phyloP scores from a whole-genome alignment of 805 yeast genomes.

The Yueomyces sp. region DNA sequence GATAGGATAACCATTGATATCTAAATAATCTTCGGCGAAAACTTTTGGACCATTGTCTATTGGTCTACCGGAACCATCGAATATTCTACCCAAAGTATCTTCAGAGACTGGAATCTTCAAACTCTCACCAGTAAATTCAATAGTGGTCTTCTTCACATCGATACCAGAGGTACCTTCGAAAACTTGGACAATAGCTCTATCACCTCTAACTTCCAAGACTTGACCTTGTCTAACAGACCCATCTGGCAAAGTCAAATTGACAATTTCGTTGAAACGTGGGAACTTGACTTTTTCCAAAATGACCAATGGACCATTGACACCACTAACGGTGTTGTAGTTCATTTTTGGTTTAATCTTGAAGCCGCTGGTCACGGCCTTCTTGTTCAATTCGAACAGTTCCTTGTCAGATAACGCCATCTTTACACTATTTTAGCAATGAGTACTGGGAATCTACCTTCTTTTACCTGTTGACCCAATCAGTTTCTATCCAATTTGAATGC shows the following conservation, averaged over 20 bases:
- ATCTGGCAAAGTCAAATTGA: slow-evolving; percentile 90
- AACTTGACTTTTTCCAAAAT: slow-evolving; percentile 75
- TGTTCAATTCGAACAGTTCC: slow-evolving; percentile 57
- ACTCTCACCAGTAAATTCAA: slow-evolving; percentile 93
- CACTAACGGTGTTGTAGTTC: slow-evolving; percentile 92
- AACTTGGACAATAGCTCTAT: slow-evolving; percentile 95
- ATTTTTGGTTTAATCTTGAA: slow-evolving; percentile 84
- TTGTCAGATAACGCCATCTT: slow-evolving; percentile 25
- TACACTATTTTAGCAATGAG: neutral
- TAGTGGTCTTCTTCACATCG: slow-evolving; percentile 94
- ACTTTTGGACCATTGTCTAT: slow-evolving; percentile 97
- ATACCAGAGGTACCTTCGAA: slow-evolving; percentile 98
- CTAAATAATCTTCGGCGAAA: slow-evolving; percentile 95
- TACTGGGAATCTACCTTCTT: neutral
- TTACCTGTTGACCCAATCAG: no score
- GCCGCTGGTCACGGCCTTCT: slow-evolving; percentile 83
- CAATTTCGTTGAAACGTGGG: slow-evolving; percentile 92
- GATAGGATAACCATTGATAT: slow-evolving; percentile 97
- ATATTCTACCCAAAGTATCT: slow-evolving; percentile 94
- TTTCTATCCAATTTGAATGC: no score
- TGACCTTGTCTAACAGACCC: slow-evolving; percentile 94
- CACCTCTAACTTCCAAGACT: slow-evolving; percentile 94
- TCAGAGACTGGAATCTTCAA: slow-evolving; percentile 91
- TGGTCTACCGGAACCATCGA: slow-evolving; percentile 98
- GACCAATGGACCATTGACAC: slow-evolving; percentile 97